Percentiles rank a stretch among this genome's conserved stretches.
Conservation (phyloP, 106 monocot genomes). For the Dendrobium huoshanense region DNA sequence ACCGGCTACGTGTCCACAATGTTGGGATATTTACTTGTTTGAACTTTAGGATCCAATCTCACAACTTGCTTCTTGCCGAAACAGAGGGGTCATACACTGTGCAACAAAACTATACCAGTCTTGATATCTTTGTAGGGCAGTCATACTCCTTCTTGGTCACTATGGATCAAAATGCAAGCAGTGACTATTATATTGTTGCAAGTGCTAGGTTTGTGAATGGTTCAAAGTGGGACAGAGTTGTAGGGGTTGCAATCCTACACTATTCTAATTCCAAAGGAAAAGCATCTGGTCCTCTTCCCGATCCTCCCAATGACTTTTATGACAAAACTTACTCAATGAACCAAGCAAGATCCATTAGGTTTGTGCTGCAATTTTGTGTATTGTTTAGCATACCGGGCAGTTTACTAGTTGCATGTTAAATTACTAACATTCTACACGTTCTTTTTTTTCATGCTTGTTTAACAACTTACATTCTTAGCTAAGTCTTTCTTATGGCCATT, state of each 20-base stretch:
- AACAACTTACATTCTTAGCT: neutral
- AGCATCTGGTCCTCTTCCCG: conserved; percentile 40
- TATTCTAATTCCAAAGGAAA: conserved; percentile 59
- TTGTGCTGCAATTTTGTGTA: conserved; percentile 3
- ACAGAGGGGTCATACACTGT: conserved; percentile 76
- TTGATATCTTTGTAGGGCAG: conserved; percentile 71
- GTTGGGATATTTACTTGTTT: conserved; percentile 61
- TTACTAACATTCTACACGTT: neutral
- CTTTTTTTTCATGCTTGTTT: neutral
- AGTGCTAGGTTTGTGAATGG: conserved; percentile 73
- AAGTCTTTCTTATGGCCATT: neutral
- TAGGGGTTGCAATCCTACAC: conserved; percentile 62
- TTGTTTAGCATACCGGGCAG: neutral
- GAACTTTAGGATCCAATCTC: conserved; percentile 75
- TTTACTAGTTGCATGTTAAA: neutral
- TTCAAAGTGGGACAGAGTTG: conserved; percentile 55
- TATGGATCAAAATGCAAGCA: conserved; percentile 79
- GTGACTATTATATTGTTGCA: conserved; percentile 74
- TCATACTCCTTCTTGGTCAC: conserved; percentile 78
- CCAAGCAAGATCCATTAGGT: conserved; percentile 38
- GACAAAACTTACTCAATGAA: conserved; percentile 41
- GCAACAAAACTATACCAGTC: conserved; percentile 51
- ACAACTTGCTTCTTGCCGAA: conserved; percentile 64
- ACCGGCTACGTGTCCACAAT: conserved; percentile 71
- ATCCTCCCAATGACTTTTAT: conserved; percentile 31